A percentile compares a stretch with the other conserved stretches of the same genome.
phyloP scores from a whole-genome alignment of 78 protist species.

The Acrasis kona region DNA sequence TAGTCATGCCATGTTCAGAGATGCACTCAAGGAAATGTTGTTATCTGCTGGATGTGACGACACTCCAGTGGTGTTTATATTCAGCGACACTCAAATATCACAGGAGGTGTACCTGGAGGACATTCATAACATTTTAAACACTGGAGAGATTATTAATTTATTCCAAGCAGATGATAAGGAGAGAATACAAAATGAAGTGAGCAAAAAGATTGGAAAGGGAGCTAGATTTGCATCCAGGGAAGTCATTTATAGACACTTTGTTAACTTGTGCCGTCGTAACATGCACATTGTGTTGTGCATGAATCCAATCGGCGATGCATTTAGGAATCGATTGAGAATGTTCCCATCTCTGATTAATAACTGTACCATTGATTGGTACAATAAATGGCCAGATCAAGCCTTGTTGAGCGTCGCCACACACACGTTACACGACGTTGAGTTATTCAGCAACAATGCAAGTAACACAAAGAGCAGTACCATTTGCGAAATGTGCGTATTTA shows the following conservation, averaged over 20 bases:
- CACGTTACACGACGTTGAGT: not conserved
- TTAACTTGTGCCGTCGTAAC: conserved; percentile 27
- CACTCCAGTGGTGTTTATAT: conserved; percentile 45
- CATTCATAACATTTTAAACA: conserved; percentile 64
- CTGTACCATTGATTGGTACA: conserved; percentile 76
- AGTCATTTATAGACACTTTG: conserved; percentile 24
- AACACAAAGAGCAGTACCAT: not conserved
- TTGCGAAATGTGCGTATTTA: conserved; percentile 14
- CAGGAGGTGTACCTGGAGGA: conserved; percentile 64
- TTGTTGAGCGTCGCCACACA: conserved; percentile 39
- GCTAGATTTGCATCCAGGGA: conserved; percentile 12
- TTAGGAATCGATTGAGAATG: conserved; percentile 55
- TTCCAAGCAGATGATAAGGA: conserved; percentile 46
- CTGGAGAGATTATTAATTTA: conserved; percentile 78
- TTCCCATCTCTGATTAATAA: conserved; percentile 83
- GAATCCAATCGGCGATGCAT: conserved; percentile 48
- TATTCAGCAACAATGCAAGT: not conserved
- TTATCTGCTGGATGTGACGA: conserved; percentile 37
- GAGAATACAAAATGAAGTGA: conserved; percentile 5
- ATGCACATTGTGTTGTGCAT: conserved; percentile 58
- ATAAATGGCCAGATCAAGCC: conserved; percentile 70
- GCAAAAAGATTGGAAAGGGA: no score
- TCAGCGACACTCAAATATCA: conserved; percentile 71
- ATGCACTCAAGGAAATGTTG: conserved; percentile 41
- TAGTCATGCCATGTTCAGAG: conserved; percentile 11